phyloP scores from a whole-genome alignment of 768 basidiomycete species.

The Pisolithus marmoratus region DNA sequence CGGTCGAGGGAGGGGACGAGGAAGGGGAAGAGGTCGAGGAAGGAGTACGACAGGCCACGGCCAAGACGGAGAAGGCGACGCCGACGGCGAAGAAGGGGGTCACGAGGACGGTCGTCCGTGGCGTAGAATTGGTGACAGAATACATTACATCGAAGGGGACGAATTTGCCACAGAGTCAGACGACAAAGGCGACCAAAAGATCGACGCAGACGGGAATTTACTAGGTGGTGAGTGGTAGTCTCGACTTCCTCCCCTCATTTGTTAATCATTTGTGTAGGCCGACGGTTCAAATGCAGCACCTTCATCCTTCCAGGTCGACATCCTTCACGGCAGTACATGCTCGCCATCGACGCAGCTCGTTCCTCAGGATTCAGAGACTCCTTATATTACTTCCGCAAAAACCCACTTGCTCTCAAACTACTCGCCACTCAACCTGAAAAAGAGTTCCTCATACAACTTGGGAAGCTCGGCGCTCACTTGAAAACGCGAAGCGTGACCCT shows the following conservation, averaged over 20 bases:
- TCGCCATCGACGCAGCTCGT: slow-evolving; percentile 95
- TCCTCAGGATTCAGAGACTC: slow-evolving; percentile 96
- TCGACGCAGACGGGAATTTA: slow-evolving; percentile 78
- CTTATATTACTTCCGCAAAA: slow-evolving; percentile 95
- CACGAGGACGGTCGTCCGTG: slow-evolving; percentile 56
- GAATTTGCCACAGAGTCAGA: slow-evolving; percentile 84
- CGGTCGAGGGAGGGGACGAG: slow-evolving; percentile 39
- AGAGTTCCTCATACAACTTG: slow-evolving; percentile 83
- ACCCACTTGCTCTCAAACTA: slow-evolving; percentile 85
- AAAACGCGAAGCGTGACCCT: slow-evolving; percentile 91
- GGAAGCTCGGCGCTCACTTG: slow-evolving; percentile 84
- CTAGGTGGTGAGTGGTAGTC: slow-evolving; percentile 60
- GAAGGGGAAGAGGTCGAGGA: slow-evolving; percentile 34
- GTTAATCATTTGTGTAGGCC: slow-evolving; percentile 46
- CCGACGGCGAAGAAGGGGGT: slow-evolving; percentile 33
- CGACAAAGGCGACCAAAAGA: slow-evolving; percentile 85
- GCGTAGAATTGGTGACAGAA: slow-evolving; percentile 65
- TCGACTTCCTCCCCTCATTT: too few relatives aligned
- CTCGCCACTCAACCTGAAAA: slow-evolving; percentile 88
- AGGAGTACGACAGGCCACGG: slow-evolving; percentile 22
- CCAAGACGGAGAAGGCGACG: slow-evolving; percentile 34
- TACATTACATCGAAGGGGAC: slow-evolving; percentile 80
- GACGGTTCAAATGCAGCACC: slow-evolving; percentile 83
- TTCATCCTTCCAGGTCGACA: slow-evolving; percentile 85
- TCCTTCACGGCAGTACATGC: slow-evolving; percentile 82